These are phyloP conservation scores for Penicillium digitatum DNA, from an alignment of 2,329 filamentous ascomycete genomes.

Conservation along the genomic window DNA sequence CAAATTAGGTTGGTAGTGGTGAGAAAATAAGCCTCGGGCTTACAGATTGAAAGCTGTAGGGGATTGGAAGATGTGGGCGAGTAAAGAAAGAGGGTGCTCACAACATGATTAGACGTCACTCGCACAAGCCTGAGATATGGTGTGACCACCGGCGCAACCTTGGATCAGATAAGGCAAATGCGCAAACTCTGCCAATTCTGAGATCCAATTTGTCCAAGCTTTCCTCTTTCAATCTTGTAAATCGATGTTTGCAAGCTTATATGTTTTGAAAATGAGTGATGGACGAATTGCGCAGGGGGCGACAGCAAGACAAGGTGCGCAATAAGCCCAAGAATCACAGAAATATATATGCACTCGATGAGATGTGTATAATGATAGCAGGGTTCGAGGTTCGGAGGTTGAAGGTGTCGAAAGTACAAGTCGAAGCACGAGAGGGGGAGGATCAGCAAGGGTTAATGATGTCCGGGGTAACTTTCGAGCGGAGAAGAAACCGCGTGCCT, in stretches of 20 bases:
- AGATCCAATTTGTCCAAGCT: background rate
- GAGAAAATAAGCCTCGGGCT: background rate
- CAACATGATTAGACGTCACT: constrained; percentile 22
- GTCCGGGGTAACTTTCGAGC: constrained; percentile 20
- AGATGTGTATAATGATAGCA: background rate
- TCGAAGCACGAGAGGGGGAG: background rate
- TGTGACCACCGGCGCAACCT: constrained; percentile 9
- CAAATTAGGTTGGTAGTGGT: background rate
- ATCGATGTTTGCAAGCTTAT: background rate
- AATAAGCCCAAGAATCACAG: background rate
- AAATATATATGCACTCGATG: background rate
- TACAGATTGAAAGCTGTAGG: background rate
- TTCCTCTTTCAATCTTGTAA: background rate
- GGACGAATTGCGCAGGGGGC: background rate
- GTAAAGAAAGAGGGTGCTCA: constrained; percentile 14
- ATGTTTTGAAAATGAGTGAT: background rate
- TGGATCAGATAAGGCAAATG: background rate
- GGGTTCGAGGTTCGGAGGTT: background rate
- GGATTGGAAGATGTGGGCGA: background rate
- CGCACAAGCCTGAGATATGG: constrained; percentile 9
- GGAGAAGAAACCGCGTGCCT: constrained; percentile 20
- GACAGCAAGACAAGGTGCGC: background rate
- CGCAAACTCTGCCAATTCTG: background rate
- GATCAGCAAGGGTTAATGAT: constrained; percentile 15
- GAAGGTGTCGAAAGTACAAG: background rate